Percentiles rank a stretch among this genome's conserved stretches.
Conservation (phyloP, 2,329 filamentous ascomycete species). For the Diplodia corticola region DNA sequence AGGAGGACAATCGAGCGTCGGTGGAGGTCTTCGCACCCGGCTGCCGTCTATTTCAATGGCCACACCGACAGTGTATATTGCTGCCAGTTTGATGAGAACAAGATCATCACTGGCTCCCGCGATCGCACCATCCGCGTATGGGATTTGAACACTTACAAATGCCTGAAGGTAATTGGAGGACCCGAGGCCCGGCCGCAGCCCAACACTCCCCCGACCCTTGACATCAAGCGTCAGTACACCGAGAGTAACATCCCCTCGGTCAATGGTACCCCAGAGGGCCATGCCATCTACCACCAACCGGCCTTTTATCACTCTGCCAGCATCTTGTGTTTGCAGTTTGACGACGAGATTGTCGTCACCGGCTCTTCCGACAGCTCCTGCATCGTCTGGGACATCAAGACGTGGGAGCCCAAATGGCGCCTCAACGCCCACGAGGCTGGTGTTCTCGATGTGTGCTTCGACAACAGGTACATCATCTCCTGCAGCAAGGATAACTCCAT, state of each 20-base stretch:
- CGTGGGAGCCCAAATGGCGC: slow-evolving; percentile 77
- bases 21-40: slow-evolving; percentile 78
- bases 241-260: slow-evolving; percentile 43
- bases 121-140: slow-evolving; percentile 95
- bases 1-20: slow-evolving; percentile 72
- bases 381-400: slow-evolving; percentile 84
- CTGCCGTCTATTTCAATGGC: slow-evolving; percentile 84
- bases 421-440: slow-evolving; percentile 80
- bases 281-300: slow-evolving; percentile 50
- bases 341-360: slow-evolving; percentile 88
- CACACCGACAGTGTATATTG: slow-evolving; percentile 97
- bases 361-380: slow-evolving; percentile 90
- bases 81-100: slow-evolving; percentile 95
- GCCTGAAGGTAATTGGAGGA: slow-evolving; percentile 78
- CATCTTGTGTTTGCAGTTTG: slow-evolving; percentile 93
- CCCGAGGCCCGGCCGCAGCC: slow-evolving; percentile 60
- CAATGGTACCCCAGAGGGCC: slow-evolving; percentile 49
- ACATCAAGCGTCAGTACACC: slow-evolving; percentile 45
- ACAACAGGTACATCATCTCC: slow-evolving; percentile 88
- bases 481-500: slow-evolving; percentile 96
- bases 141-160: slow-evolving; percentile 88
- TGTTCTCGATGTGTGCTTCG: slow-evolving; percentile 90
- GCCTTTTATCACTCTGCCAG: slow-evolving; percentile 78
- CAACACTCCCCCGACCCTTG: slow-evolving; percentile 51
- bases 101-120: slow-evolving; percentile 94